phyloP scores from a whole-genome alignment of 768 basidiomycete genomes.

The Lactarius sp. region DNA sequence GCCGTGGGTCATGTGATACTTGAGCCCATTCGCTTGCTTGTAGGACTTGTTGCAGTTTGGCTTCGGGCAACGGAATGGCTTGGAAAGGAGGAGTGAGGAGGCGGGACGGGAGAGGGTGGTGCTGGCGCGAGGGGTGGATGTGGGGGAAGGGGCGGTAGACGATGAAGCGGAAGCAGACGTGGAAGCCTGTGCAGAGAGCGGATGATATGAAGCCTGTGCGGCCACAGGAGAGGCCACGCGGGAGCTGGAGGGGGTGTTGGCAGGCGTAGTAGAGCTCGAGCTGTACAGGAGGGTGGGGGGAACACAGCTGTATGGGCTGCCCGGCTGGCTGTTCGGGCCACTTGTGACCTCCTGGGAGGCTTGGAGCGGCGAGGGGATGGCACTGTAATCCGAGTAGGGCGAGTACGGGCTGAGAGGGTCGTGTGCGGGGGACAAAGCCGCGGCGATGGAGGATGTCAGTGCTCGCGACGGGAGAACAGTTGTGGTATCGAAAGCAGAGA shows the following conservation, averaged over 20 bases:
- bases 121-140: constrained; percentile 36
- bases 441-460: constrained; percentile 35
- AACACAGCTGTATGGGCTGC: constrained; percentile 44
- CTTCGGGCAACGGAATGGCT: constrained; percentile 92
- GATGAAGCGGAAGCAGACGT: constrained; percentile 27
- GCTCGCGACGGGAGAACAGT: constrained; percentile 48
- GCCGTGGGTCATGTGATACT: constrained; percentile 92
- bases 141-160: constrained; percentile 24
- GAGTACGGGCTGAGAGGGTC: constrained; percentile 69
- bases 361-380: constrained; percentile 45
- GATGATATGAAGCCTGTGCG: constrained; percentile 29
- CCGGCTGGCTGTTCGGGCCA: constrained; percentile 26
- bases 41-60: constrained; percentile 94
- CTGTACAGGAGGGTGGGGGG: constrained; percentile 56
- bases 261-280: constrained; percentile 39
- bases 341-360: constrained; percentile 35
- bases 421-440: constrained; percentile 33
- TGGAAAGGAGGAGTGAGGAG: constrained; percentile 63
- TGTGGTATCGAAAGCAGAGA: constrained; percentile 49
- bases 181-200: constrained; percentile 27
- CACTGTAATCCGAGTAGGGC: constrained; percentile 59
- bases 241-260: constrained; percentile 45
- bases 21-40: constrained; percentile 93
- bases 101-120: constrained; percentile 48
- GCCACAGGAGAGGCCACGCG: constrained; percentile 37